Percentiles rank a stretch among this genome's conserved stretches.
Conservation (phyloP, 179 eudicot genomes). For the Amaranthus tricolor region DNA sequence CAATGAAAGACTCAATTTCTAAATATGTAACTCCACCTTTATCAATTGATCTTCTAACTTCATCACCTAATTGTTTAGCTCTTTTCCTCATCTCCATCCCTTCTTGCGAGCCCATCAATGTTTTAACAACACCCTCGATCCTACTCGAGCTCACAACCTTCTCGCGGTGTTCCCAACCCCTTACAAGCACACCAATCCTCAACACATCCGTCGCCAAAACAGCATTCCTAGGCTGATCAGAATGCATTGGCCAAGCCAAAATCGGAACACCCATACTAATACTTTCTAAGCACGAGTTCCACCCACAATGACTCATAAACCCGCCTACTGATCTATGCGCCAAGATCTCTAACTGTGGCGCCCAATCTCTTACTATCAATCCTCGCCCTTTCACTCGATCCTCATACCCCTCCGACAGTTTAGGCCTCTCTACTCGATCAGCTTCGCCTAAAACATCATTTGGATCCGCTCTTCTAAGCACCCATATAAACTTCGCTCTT, state of each 20-base stretch:
- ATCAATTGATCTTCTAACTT: conserved; percentile 21
- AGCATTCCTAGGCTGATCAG: conserved; percentile 59
- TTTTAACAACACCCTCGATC: conserved; percentile 34
- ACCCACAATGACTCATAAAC: conserved; percentile 13
- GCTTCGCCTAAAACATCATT: conserved; percentile 28
- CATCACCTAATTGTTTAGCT: conserved; percentile 32
- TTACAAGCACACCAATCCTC: conserved; percentile 36
- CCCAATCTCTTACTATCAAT: conserved; percentile 41
- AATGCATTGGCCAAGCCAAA: conserved; percentile 70
- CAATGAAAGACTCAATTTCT: conserved; percentile 32
- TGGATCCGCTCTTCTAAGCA: conserved; percentile 25
- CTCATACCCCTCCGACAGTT: conserved; percentile 46
- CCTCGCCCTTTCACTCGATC: conserved; percentile 46
- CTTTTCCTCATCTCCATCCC: conserved; percentile 47
- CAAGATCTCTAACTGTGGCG: conserved; percentile 4
- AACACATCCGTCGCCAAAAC: conserved; percentile 39
- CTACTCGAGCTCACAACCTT: conserved; percentile 27
- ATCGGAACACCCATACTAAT: conserved; percentile 41
- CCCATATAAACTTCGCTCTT: conserved; percentile 21
- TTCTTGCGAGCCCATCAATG: conserved; percentile 43
- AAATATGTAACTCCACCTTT: conserved; percentile 34
- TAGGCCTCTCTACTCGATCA: background rate
- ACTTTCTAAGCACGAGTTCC: conserved; percentile 13
- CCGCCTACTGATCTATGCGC: conserved; percentile 6
- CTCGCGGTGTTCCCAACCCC: conserved; percentile 31